phyloP scores from a whole-genome alignment of 2,329 filamentous ascomycete genomes.

The Meredithiella fracta region DNA sequence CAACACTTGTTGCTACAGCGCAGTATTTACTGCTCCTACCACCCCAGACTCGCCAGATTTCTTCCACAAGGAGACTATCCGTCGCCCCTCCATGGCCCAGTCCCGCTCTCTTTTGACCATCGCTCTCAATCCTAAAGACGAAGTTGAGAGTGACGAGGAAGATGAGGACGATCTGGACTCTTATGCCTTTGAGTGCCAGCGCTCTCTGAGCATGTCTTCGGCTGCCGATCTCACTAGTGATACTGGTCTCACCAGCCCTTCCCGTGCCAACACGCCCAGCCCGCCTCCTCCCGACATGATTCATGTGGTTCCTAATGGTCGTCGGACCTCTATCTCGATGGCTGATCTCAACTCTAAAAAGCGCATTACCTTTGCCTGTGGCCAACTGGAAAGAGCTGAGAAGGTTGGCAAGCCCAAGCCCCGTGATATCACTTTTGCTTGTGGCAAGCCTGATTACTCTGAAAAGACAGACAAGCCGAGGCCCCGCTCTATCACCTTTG shows the following conservation, averaged over 20 bases:
- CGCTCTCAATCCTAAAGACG: conserved; percentile 55
- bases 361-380: conserved; percentile 15
- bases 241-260: conserved; percentile 75
- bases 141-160: conserved; percentile 32
- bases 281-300: conserved; percentile 55
- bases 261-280: conserved; percentile 74
- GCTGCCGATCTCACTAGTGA: conserved; percentile 92
- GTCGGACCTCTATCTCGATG: conserved; percentile 11
- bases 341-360: conserved; percentile 12
- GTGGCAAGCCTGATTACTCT: not conserved
- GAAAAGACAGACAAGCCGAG: not conserved
- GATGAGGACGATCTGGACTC: conserved; percentile 42
- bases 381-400: not conserved
- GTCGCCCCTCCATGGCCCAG: conserved; percentile 12
- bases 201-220: conserved; percentile 48
- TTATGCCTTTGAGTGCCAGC: conserved; percentile 20
- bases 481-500: conserved; percentile 3
- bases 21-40: not conserved
- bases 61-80: conserved; percentile 19
- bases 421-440: conserved; percentile 10
- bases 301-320: conserved; percentile 20
- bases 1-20: conserved; percentile 1
- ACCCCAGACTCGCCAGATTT: not conserved
- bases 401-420: conserved; percentile 2
- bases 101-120: conserved; percentile 61